A percentile compares a stretch with the other conserved stretches of the same genome.
phyloP scores from a whole-genome alignment of 2,329 filamentous ascomycete species.

The Catunica adiposa region DNA sequence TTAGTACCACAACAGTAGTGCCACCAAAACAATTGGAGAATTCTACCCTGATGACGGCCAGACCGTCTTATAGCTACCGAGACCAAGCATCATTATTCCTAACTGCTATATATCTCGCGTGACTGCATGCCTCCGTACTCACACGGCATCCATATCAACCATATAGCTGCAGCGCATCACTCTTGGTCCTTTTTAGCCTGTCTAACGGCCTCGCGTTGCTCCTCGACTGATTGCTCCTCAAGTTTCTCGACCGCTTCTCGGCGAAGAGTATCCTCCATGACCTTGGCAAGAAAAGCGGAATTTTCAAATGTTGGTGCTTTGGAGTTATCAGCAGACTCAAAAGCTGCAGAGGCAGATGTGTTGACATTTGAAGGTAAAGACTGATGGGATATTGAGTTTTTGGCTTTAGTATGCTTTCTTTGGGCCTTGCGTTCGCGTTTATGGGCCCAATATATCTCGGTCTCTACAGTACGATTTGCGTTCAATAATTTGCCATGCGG shows the following conservation, averaged over 20 bases:
- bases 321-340: too few species aligned
- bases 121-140: background rate
- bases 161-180: background rate
- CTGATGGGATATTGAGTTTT: background rate
- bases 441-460: background rate
- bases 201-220: background rate
- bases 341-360: background rate
- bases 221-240: background rate
- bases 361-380: background rate
- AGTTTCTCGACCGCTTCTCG: background rate
- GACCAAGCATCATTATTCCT: background rate
- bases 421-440: background rate
- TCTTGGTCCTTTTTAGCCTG: background rate
- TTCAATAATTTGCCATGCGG: background rate
- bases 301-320: background rate
- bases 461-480: background rate
- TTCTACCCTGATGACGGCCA: too few species aligned
- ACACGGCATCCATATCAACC: background rate
- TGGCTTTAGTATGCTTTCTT: background rate
- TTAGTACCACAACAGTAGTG: too few species aligned
- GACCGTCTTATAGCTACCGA: too few species aligned
- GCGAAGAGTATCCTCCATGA: background rate
- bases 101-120: background rate
- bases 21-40: too few species aligned
- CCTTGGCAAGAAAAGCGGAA: background rate